Conservation (phyloP, 306 rosid genomes). For the Trifolium pratense region DNA sequence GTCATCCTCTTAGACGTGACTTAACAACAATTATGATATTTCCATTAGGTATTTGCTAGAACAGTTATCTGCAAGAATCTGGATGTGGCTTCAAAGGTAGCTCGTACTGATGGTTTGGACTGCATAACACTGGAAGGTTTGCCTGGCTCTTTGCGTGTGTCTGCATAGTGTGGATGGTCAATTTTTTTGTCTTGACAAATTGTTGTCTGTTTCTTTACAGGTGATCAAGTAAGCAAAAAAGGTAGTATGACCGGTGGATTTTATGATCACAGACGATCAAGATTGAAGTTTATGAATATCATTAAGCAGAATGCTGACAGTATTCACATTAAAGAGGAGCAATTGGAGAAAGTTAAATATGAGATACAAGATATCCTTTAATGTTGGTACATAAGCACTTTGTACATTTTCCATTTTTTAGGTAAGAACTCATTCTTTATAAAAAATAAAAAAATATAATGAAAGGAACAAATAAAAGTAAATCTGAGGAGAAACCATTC, state of each 20-base stretch:
- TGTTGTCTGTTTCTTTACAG: slow-evolving; percentile 49
- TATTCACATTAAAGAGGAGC: slow-evolving; percentile 61
- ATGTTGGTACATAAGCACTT: slow-evolving; percentile 9
- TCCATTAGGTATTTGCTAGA: slow-evolving; percentile 87
- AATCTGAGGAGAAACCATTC: background rate
- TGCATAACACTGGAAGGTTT: slow-evolving; percentile 97
- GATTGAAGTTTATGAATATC: slow-evolving; percentile 82
- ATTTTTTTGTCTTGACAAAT: slow-evolving; percentile 44
- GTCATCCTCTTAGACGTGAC: slow-evolving; percentile 29
- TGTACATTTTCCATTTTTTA: background rate
- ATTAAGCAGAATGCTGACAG: slow-evolving; percentile 64
- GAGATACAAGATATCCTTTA: slow-evolving; percentile 91
- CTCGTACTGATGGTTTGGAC: slow-evolving; percentile 87
- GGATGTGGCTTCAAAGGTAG: slow-evolving; percentile 94
- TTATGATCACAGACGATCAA: slow-evolving; percentile 94
- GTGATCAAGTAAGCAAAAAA: slow-evolving; percentile 99
- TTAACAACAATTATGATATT: slow-evolving; percentile 36
- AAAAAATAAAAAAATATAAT: background rate
- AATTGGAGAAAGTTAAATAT: slow-evolving; percentile 66
- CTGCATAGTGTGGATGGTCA: slow-evolving; percentile 27
- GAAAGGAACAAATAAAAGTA: slow-evolving; percentile 23
- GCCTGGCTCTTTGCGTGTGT: slow-evolving; percentile 33
- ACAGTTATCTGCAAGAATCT: slow-evolving; percentile 92
- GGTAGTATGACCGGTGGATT: slow-evolving; percentile 99
- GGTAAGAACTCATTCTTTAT: slow-evolving; percentile 7